These are phyloP conservation scores for Carex kokanica DNA, from an alignment of 176 grass and related monocot genomes.

Conservation along the genomic window DNA sequence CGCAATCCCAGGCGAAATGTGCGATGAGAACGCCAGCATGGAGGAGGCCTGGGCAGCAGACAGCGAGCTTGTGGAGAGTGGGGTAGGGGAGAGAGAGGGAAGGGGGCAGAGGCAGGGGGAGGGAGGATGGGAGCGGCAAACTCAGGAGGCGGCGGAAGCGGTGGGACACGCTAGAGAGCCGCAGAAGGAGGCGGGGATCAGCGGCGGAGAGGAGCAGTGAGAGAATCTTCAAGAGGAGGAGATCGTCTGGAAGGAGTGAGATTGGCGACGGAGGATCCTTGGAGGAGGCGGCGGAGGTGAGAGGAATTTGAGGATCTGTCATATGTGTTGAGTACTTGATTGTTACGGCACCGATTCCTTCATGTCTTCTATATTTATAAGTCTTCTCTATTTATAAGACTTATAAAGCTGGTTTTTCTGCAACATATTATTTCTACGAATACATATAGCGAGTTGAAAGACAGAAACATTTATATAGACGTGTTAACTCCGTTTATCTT, in stretches of 20 bases:
- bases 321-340: not conserved
- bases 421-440: not conserved
- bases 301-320: not conserved
- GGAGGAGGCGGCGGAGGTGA: not conserved
- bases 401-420: not conserved
- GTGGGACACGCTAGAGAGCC: constrained; percentile 56
- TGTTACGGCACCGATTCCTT: not conserved
- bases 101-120: not conserved
- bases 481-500: no score
- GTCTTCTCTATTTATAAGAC: no score
- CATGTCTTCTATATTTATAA: not conserved
- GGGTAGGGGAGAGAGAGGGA: constrained; percentile 31
- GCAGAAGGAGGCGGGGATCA: constrained; percentile 68
- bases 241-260: constrained; percentile 52
- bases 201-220: constrained; percentile 42
- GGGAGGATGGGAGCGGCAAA: constrained; percentile 54
- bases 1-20: constrained; percentile 38
- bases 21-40: constrained; percentile 57
- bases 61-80: constrained; percentile 76
- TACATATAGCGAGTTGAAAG: not conserved
- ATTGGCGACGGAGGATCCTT: not conserved
- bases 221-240: constrained; percentile 75
- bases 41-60: constrained; percentile 78
- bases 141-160: constrained; percentile 49
- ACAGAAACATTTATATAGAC: not conserved